Base-by-base conservation (phyloP, 805 yeast species). In the Kurtzmaniella cleridarum region DNA sequence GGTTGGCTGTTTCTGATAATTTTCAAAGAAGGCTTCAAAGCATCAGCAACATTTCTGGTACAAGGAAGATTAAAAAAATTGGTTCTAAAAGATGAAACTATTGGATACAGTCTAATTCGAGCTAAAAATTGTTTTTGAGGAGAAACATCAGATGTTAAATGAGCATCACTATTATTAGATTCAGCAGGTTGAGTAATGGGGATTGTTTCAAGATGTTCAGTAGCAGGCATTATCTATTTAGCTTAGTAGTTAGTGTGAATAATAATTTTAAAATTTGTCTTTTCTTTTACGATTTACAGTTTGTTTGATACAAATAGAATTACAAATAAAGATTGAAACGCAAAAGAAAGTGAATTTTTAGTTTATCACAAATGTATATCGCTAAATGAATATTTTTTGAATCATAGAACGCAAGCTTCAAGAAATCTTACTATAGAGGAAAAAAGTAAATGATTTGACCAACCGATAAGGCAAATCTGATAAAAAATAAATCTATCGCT, bases 101-200 rank as follows among this genome's bases (percentile, higher is more conserved):
- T 51, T 3, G 83, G 81, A 44, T 74, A 78, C 5, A 62, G 51
- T 42, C 62, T 61, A 27, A 77, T 46, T 49, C 73, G 81, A 13
- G 41, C 40, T 23, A 52, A 27, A 16, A 48, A 43, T 34, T 48
- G 39, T 24, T 35, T 31, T 28, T 41, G 38, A n/a, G 39, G 42
- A 30, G 32, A 20, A 16, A 28, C 23, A 7, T 16, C 16, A 3
- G 24, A 20, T 20, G 24, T 20, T 8, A 20, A 20, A 5, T 20
- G 24, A 20, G 24, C 24, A 15, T 9, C 38, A 12, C n/a, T n/a
- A n/a, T n/a, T n/a, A n/a, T 14, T 26, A 35, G 32, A 16, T 4
- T 13, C 38, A 27, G 12, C 12, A 5, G 30, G 15, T 14, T 12
- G 24, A 20, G 38, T 13, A 11, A 16, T n/a, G 20, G 12, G n/a